A percentile compares a stretch with the other conserved stretches of the same genome.
Conservation (phyloP, 176 grass and related monocot genomes). For the Hyparrhenia diplandra region DNA sequence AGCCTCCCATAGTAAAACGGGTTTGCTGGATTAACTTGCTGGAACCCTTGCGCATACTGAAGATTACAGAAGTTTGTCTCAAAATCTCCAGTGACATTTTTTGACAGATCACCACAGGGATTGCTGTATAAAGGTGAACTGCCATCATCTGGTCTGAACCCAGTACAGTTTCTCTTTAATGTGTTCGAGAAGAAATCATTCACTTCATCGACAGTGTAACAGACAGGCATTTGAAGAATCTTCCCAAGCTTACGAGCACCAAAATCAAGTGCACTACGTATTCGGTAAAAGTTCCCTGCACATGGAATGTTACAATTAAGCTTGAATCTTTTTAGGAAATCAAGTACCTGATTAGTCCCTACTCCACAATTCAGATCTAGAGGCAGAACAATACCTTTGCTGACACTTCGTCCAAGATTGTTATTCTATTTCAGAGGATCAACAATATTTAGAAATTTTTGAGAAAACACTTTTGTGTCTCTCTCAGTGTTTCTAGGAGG, state of each 20-base stretch:
- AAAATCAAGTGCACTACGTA: constrained; percentile 88
- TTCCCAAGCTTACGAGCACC: constrained; percentile 82
- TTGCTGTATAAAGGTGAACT: neutral
- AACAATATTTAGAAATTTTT: constrained; percentile 86
- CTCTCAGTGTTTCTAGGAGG: constrained; percentile 44
- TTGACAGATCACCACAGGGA: constrained; percentile 21
- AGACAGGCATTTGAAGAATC: constrained; percentile 57
- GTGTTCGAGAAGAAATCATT: neutral
- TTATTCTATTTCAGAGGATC: constrained; percentile 82
- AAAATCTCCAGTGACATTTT: constrained; percentile 60
- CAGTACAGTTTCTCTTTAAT: neutral
- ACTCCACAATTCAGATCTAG: neutral
- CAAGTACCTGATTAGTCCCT: neutral
- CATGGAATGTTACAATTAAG: neutral
- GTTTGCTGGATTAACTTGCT: constrained; percentile 33
- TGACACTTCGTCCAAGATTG: constrained; percentile 92
- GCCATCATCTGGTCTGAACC: neutral
- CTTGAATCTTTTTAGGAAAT: neutral
- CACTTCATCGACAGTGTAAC: neutral
- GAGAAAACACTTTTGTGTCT: constrained; percentile 37
- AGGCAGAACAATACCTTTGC: constrained; percentile 60
- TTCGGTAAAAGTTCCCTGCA: constrained; percentile 79
- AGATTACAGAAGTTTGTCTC: constrained; percentile 49
- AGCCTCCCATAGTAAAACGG: constrained; percentile 32
- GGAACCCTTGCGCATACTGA: constrained; percentile 30